A percentile compares a stretch with the other conserved stretches of the same genome.
Evolutionary conservation across 1,284 basidiomycete genomes (phyloP).

Genomic region (Sanghuangporus sanghuang): DNA sequence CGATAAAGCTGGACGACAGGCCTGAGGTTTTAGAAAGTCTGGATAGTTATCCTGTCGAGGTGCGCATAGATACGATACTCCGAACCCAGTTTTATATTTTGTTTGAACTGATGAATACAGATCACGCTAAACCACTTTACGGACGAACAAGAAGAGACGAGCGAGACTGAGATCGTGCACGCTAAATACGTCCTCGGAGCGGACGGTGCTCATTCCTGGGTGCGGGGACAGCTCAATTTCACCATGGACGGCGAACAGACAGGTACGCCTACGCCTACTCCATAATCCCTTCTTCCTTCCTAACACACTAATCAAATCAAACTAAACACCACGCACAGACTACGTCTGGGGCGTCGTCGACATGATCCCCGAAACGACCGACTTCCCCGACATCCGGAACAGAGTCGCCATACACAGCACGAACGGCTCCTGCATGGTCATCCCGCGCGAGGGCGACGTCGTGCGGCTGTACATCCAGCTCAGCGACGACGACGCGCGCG

Average conservation of each 20-base stretch:
- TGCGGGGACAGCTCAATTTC: conserved; percentile 63
- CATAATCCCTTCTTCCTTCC: conserved; percentile 12
- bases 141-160: conserved; percentile 24
- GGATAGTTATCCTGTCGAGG: conserved; percentile 51
- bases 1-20: conserved; percentile 38
- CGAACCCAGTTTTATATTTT: not conserved
- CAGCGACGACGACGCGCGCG: conserved; percentile 27
- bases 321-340: conserved; percentile 31
- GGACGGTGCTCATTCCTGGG: conserved; percentile 79
- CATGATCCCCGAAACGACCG: conserved; percentile 53
- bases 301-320: not conserved
- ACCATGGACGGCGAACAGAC: conserved; percentile 77
- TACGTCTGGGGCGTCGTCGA: conserved; percentile 80
- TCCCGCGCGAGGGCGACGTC: conserved; percentile 37
- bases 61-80: conserved; percentile 26
- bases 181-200: conserved; percentile 54
- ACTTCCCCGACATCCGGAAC: conserved; percentile 82
- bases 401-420: conserved; percentile 55
- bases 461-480: conserved; percentile 46
- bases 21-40: conserved; percentile 36
- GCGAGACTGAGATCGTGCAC: conserved; percentile 37
- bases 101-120: conserved; percentile 20
- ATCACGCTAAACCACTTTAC: conserved; percentile 32
- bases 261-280: conserved; percentile 30
- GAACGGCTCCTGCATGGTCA: conserved; percentile 42